Evolutionary conservation across 2,329 filamentous ascomycete species (phyloP).

Genomic region (Apiospora koreana): DNA sequence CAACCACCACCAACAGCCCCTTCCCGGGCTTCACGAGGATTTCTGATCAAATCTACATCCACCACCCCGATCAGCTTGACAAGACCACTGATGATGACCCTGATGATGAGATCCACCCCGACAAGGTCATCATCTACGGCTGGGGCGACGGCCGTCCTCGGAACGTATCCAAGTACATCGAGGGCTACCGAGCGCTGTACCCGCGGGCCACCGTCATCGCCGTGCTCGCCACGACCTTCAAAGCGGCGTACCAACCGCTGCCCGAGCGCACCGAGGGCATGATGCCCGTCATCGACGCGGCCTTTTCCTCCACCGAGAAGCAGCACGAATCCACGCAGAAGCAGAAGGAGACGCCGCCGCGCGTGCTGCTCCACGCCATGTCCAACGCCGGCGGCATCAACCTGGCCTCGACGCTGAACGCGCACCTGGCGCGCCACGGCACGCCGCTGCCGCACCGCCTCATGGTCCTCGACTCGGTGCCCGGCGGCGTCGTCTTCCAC

Average conservation of each 20-base stretch:
- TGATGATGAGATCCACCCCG: slow-evolving; percentile 33
- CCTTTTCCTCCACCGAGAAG: slow-evolving; percentile 30
- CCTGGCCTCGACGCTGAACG: slow-evolving; percentile 50
- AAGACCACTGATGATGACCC: slow-evolving; percentile 10
- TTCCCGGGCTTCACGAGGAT: slow-evolving; percentile 12
- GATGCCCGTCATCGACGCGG: slow-evolving; percentile 43
- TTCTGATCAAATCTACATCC: slow-evolving; percentile 11
- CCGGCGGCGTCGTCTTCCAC: slow-evolving; percentile 45
- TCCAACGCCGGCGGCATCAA: slow-evolving; percentile 61
- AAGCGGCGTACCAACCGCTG: slow-evolving; percentile 45
- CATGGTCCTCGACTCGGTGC: slow-evolving; percentile 54
- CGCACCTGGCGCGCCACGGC: slow-evolving; percentile 40
- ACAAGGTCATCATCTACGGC: slow-evolving; percentile 53
- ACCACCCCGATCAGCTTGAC: slow-evolving; percentile 18
- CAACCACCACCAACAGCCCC: background rate
- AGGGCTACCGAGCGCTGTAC: slow-evolving; percentile 52
- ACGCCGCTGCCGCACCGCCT: slow-evolving; percentile 48
- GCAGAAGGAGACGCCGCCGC: slow-evolving; percentile 22
- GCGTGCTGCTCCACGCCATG: slow-evolving; percentile 54
- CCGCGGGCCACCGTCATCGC: slow-evolving; percentile 52
- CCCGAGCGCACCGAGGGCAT: slow-evolving; percentile 46
- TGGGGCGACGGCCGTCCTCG: slow-evolving; percentile 59
- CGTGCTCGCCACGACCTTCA: slow-evolving; percentile 50
- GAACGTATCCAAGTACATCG: slow-evolving; percentile 56
- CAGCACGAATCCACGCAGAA: no score